Percentiles rank a stretch among this genome's conserved stretches.
These are phyloP conservation scores for Dunaliella primolecta DNA, from an alignment of 139 green algal genomes.

Conservation along the genomic window DNA sequence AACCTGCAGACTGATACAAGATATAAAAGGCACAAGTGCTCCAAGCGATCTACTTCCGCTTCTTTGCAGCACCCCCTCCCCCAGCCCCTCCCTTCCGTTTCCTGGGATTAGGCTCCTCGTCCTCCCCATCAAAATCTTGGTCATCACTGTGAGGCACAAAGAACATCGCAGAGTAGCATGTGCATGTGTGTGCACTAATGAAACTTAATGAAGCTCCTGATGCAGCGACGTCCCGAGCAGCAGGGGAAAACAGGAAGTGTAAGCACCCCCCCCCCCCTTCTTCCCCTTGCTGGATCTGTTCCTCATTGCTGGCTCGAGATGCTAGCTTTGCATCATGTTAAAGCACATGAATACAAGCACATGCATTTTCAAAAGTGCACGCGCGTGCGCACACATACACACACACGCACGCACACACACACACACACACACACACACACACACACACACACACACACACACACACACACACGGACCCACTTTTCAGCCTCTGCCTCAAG, in stretches of 20 bases:
- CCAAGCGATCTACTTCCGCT: conserved; percentile 13
- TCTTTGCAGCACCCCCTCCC: conserved; percentile 3
- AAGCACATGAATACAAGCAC: too few species aligned
- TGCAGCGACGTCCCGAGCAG: too few species aligned
- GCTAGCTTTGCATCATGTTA: too few species aligned
- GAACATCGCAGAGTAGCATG: not conserved
- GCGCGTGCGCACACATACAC: not conserved
- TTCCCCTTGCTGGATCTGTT: too few species aligned
- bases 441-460: not conserved
- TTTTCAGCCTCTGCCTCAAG: conserved; percentile 77
- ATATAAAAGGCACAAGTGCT: too few species aligned
- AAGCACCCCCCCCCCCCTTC: too few species aligned
- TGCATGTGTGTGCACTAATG: not conserved
- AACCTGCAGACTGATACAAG: too few species aligned
- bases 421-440: not conserved
- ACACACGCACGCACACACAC: not conserved
- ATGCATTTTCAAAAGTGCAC: not conserved
- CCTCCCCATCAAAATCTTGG: not conserved
- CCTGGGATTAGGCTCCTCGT: not conserved
- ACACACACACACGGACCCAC: conserved; percentile 17
- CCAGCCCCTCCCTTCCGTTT: conserved; percentile 8
- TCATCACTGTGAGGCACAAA: not conserved
- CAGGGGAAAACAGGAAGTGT: too few species aligned
- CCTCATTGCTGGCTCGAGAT: too few species aligned
- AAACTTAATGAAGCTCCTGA: too few species aligned